phyloP scores from a whole-genome alignment of 2,329 filamentous ascomycete species.

The Epichloe baconii region DNA sequence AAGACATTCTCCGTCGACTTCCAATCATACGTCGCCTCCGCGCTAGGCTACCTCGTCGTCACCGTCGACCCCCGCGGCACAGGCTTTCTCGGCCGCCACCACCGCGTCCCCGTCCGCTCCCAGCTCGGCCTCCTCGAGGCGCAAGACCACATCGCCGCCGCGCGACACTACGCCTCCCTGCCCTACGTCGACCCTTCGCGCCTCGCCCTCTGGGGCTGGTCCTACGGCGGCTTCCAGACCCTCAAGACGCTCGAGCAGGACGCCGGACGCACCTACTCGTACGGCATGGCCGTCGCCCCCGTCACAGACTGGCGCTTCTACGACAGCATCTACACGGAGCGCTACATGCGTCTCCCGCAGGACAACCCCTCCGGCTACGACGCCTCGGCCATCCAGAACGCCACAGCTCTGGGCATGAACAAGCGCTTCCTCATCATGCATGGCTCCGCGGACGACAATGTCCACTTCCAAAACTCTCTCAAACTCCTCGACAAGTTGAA shows the following conservation, averaged over 20 bases:
- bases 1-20: slow-evolving; percentile 78
- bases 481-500: slow-evolving; percentile 79
- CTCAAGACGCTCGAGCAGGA: slow-evolving; percentile 91
- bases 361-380: slow-evolving; percentile 69
- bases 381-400: slow-evolving; percentile 60
- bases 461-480: slow-evolving; percentile 91
- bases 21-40: slow-evolving; percentile 75
- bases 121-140: slow-evolving; percentile 79
- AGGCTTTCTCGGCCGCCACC: slow-evolving; percentile 74
- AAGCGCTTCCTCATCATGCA: slow-evolving; percentile 93
- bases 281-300: slow-evolving; percentile 95
- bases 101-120: slow-evolving; percentile 69
- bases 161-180: slow-evolving; percentile 69
- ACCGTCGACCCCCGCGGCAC: slow-evolving; percentile 91
- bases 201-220: slow-evolving; percentile 97
- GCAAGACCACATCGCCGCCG: slow-evolving; percentile 80
- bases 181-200: slow-evolving; percentile 69
- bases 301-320: slow-evolving; percentile 99
- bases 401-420: slow-evolving; percentile 56
- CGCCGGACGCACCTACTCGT: slow-evolving; percentile 78
- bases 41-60: slow-evolving; percentile 82
- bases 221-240: slow-evolving; percentile 88
- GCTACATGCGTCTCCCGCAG: slow-evolving; percentile 93
- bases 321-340: slow-evolving; percentile 85
- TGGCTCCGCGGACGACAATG: slow-evolving; percentile 92